Base-by-base conservation (phyloP, 495 filamentous ascomycete species). In the Xylaria longipes region DNA sequence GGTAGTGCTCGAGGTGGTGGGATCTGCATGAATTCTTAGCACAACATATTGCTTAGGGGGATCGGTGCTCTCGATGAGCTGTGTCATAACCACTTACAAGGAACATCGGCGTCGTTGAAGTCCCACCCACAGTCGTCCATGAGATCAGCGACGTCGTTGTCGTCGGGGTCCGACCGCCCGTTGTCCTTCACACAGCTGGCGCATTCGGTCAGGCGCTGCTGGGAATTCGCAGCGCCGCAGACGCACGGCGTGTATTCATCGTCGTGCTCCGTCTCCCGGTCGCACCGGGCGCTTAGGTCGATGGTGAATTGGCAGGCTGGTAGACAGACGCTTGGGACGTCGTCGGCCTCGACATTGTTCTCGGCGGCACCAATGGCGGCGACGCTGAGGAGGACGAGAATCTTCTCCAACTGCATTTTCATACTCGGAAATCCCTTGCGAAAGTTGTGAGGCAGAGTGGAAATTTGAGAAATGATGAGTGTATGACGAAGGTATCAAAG, bases 41-140 rank as follows among this genome's bases (percentile, higher is more conserved):
- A 35, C 3, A 33, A 31, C 66, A 20, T 20, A 33, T 45, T 17
- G 1, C 17, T 33, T 7, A 58, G 9, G 31, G 9, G 41, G 35
- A 33, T 45, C 5, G n/a, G 20, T 35, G 14, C 8, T 52, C 5
- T 35, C 15, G 1, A 39, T 4, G 35, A 57, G 22, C 39, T 8
- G 22, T 14, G 17, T 43, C 31, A 29, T 15, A 29, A 54, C 35
- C 17, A 64, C 70, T 66, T 61, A 71, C 70, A 67, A 37, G 50
- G 62, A 27, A 14, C 63, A n/a, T 54, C 31, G 15, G 63, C 63
- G 6, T 41, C 37, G 27, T 67, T 65, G 41, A 71, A 71, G 31
- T 67, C 41, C 70, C 70, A 71, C 17, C 61, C 70, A 37, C 70
- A 71, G n/a, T 71, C 70, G 6, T 61, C 62, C 62, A 71, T 67